phyloP scores from a whole-genome alignment of 2,329 filamentous ascomycete species.

The Hypomyces perniciosus region DNA sequence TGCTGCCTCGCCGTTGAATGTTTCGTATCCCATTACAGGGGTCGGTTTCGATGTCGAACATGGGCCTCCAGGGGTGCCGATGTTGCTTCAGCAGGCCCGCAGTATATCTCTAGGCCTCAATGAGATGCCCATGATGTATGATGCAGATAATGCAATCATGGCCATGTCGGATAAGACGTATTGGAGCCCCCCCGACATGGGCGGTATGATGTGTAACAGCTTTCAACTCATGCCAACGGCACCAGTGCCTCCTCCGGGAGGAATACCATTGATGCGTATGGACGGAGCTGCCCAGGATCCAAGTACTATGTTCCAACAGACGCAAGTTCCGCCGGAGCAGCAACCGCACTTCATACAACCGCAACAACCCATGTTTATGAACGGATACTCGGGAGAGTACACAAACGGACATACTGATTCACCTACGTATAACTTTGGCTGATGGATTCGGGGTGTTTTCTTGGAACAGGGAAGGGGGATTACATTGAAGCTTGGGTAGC shows the following conservation, averaged over 20 bases:
- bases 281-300: slow-evolving; percentile 10
- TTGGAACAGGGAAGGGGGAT: background rate
- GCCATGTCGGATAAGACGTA: slow-evolving; percentile 17
- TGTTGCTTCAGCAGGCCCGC: slow-evolving; percentile 23
- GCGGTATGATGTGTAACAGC: slow-evolving; percentile 15
- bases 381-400: slow-evolving; percentile 17
- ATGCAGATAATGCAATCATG: slow-evolving; percentile 17
- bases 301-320: slow-evolving; percentile 18
- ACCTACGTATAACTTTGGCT: slow-evolving; percentile 11
- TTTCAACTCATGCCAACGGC: slow-evolving; percentile 9
- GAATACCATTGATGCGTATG: slow-evolving; percentile 15
- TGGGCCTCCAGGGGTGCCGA: slow-evolving; percentile 21
- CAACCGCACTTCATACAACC: slow-evolving; percentile 16
- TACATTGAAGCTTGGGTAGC: slow-evolving; percentile 1
- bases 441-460: background rate
- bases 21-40: slow-evolving; percentile 9
- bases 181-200: slow-evolving; percentile 13
- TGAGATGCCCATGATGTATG: slow-evolving; percentile 14
- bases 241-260: slow-evolving; percentile 2
- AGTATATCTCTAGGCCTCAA: slow-evolving; percentile 15
- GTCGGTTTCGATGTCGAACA: slow-evolving; percentile 16
- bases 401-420: slow-evolving; percentile 13
- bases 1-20: slow-evolving; percentile 3
- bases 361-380: slow-evolving; percentile 19
- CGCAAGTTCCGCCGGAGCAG: slow-evolving; percentile 7